These are phyloP conservation scores for Pseudogymnoascus sp. DNA, from an alignment of 2,329 filamentous ascomycete genomes.

Conservation along the genomic window DNA sequence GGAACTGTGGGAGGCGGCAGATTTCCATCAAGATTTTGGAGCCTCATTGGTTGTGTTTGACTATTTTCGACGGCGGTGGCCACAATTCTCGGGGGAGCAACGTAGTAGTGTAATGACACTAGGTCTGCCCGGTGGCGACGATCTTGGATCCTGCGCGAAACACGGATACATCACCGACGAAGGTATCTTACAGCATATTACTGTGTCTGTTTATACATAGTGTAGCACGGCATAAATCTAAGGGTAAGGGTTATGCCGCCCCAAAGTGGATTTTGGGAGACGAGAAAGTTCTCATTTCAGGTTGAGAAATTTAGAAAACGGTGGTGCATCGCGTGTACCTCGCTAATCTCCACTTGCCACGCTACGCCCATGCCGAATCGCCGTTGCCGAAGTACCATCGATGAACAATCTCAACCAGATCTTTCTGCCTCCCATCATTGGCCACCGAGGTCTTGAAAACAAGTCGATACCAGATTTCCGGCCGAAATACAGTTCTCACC, in stretches of 20 bases:
- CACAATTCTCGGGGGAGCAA: conserved; percentile 1
- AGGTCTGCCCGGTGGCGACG: neutral
- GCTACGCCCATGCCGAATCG: neutral
- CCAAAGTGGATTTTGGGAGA: neutral
- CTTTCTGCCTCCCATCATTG: neutral
- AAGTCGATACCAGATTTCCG: neutral
- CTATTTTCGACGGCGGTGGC: conserved; percentile 3
- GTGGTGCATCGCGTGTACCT: neutral
- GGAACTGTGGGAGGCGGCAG: neutral
- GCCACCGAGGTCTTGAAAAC: neutral
- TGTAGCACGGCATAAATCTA: neutral
- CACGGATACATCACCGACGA: neutral
- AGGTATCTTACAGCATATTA: neutral
- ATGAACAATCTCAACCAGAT: neutral
- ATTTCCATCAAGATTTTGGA: neutral
- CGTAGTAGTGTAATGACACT: neutral
- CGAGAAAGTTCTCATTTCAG: neutral
- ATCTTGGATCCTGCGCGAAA: neutral
- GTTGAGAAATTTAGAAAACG: neutral
- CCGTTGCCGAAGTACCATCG: neutral
- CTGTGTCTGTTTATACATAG: neutral
- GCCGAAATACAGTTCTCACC: neutral
- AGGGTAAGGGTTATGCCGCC: conserved; percentile 4
- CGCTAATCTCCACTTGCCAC: conserved; percentile 1
- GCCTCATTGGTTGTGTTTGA: neutral